Evolutionary conservation across 352 stramenopile species (phyloP).

Genomic region (Globisporangium apiculatum): DNA sequence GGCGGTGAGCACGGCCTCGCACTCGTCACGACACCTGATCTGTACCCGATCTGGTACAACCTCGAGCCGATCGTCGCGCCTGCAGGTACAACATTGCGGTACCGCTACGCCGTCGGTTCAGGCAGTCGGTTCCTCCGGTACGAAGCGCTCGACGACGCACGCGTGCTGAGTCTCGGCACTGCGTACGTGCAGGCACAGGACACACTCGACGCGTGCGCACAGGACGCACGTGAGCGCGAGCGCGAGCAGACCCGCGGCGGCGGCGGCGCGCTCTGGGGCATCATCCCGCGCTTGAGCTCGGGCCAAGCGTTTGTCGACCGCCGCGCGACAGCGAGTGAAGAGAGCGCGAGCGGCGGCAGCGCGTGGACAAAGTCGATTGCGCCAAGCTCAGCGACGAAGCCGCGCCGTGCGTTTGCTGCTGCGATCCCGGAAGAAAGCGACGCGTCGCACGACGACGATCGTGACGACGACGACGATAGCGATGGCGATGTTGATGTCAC

Average conservation of each 20-base stretch:
- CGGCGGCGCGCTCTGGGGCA: slow-evolving; percentile 30
- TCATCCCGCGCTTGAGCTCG: slow-evolving; percentile 75
- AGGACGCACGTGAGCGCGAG: slow-evolving; percentile 3
- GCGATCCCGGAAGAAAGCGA: slow-evolving; percentile 45
- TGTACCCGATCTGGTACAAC: slow-evolving; percentile 89
- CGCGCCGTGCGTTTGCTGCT: slow-evolving; percentile 27
- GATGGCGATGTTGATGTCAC: slow-evolving; percentile 1
- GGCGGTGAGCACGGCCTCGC: slow-evolving; percentile 44
- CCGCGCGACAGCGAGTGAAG: slow-evolving; percentile 39
- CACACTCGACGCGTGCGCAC: slow-evolving; percentile 45
- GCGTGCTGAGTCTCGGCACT: slow-evolving; percentile 48
- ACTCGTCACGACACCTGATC: slow-evolving; percentile 79
- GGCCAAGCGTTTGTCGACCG: slow-evolving; percentile 80
- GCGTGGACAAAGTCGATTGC: slow-evolving; percentile 14
- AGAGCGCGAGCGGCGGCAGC: slow-evolving; percentile 16
- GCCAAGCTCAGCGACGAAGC: slow-evolving; percentile 13
- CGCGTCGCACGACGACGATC: slow-evolving; percentile 8
- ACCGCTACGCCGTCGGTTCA: slow-evolving; percentile 82
- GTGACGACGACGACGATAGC: slow-evolving; percentile 15
- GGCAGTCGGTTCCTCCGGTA: slow-evolving; percentile 74
- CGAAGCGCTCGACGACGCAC: slow-evolving; percentile 35
- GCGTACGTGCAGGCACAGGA: slow-evolving; percentile 71
- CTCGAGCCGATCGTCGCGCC: slow-evolving; percentile 68
- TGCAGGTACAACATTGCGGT: slow-evolving; percentile 54
- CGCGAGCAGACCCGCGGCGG: slow-evolving; percentile 9